Evolutionary conservation across 345 rosid species (phyloP).

Genomic region (Turnera subulata): DNA sequence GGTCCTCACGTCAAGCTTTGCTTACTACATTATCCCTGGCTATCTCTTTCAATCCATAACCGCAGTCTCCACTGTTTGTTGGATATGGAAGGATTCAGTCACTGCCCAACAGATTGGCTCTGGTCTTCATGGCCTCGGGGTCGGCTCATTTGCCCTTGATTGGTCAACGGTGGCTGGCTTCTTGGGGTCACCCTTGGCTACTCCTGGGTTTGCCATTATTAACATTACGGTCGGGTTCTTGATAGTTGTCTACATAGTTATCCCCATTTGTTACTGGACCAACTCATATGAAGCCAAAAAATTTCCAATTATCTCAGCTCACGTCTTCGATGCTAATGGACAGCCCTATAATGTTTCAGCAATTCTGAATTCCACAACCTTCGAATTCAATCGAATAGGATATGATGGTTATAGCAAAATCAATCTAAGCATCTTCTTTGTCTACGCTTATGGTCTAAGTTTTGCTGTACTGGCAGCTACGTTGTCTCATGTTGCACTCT

Average conservation of each 20-base stretch:
- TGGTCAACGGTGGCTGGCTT: conserved; percentile 71
- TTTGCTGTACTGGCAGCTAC: conserved; percentile 52
- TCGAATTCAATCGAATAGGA: conserved; percentile 34
- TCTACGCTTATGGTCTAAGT: conserved; percentile 53
- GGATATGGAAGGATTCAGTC: conserved; percentile 62
- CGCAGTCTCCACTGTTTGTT: conserved; percentile 76
- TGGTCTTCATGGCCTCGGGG: conserved; percentile 63
- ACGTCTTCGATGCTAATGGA: conserved; percentile 31
- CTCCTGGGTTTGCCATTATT: conserved; percentile 73
- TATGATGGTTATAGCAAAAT: conserved; percentile 65
- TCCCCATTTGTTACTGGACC: conserved; percentile 62
- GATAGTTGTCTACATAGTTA: conserved; percentile 55
- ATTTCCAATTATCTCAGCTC: conserved; percentile 50
- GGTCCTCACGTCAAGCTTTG: conserved; percentile 51
- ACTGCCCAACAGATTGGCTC: conserved; percentile 72
- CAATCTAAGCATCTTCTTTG: conserved; percentile 55
- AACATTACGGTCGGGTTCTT: conserved; percentile 57
- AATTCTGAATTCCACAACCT: conserved; percentile 37
- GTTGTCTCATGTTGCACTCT: conserved; percentile 65
- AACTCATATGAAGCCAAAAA: conserved; percentile 60
- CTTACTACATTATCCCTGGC: conserved; percentile 62
- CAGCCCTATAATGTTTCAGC: conserved; percentile 47
- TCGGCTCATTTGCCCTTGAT: conserved; percentile 67
- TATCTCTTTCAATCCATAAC: conserved; percentile 49
- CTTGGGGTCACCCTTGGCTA: conserved; percentile 77